Base-by-base conservation (phyloP, 805 yeast species). In the Grigorovia yakushimaensis region DNA sequence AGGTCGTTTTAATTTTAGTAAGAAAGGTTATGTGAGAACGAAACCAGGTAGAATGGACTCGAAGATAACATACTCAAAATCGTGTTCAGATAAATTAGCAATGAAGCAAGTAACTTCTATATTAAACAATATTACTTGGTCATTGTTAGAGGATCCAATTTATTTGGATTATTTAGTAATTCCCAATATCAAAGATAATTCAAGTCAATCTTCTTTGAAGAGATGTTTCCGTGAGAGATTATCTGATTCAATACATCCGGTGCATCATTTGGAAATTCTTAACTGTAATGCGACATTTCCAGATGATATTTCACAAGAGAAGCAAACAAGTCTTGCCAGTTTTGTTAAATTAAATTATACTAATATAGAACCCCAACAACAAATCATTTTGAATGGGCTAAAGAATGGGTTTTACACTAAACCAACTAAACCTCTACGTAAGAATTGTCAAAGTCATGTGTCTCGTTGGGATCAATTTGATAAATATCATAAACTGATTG, bases 1-100 rank as follows among this genome's bases (percentile, higher is more conserved):
- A 55, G 97, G 97, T 0, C 63, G 95, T 38, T 75, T 74, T 35
- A 70, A 77, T 59, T 82, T 77, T 53, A 66, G 65, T 15, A 55
- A 65, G 18, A 64, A 73, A 2, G 95, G 96, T 0, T 64, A 69
- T 8, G 88, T 91, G 1, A 71, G 98, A 51, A 89, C 98, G 0
- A 91, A 93, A 59, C 98, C 98, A 0, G 98, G 98, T 1, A 64
- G 98, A 44, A 61, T 71, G 24, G 98, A 93, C 60, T 83, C 96
- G 2, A 73, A 75, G 1, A 52, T 79, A 4, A 76, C 95, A 0
- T 63, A 75, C 43, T 84, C 94, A 27, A 91, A 88, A 61, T 86
- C 96, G 1, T 91, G 98, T 61, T 79, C 94, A 1, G 98, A 91
- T 61, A 91, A 91, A 57, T 62, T 91, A 22, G 73, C 85, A 40